Evolutionary conservation across 768 basidiomycete species (phyloP).

Genomic region (Pleurotus eryngii): DNA sequence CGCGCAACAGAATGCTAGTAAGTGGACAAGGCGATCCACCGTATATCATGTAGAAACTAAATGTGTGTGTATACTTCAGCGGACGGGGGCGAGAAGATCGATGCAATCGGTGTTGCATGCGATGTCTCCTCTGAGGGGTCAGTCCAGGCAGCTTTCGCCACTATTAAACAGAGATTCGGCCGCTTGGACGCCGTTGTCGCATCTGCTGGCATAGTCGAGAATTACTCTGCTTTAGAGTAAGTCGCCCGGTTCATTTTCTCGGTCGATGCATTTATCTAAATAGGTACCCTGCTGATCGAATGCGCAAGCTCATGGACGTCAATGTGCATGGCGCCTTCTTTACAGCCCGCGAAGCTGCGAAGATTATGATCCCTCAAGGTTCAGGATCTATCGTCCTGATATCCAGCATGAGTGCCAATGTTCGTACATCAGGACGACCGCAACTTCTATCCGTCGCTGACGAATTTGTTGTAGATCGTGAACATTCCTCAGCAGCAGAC

Average conservation of each 20-base stretch:
- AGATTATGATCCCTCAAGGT: slow-evolving; percentile 81
- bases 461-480: slow-evolving; percentile 52
- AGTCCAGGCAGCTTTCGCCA: slow-evolving; percentile 70
- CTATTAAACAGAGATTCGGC: slow-evolving; percentile 62
- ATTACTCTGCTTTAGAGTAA: slow-evolving; percentile 83
- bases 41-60: slow-evolving; percentile 1
- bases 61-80: slow-evolving; percentile 28
- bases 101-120: slow-evolving; percentile 75
- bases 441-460: slow-evolving; percentile 3
- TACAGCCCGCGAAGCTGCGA: slow-evolving; percentile 94
- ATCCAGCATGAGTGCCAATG: slow-evolving; percentile 88
- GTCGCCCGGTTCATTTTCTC: slow-evolving; percentile 17
- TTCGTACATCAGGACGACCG: slow-evolving; percentile 30
- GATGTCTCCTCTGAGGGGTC: slow-evolving; percentile 83
- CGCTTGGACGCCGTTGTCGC: slow-evolving; percentile 82
- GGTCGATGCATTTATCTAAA: neutral
- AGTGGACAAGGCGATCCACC: neutral
- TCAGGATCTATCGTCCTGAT: slow-evolving; percentile 84
- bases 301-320: slow-evolving; percentile 83
- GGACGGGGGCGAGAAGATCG: slow-evolving; percentile 50
- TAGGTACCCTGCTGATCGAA: slow-evolving; percentile 84
- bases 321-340: slow-evolving; percentile 94
- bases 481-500: slow-evolving; percentile 93
- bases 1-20: slow-evolving; percentile 47
- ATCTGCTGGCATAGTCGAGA: slow-evolving; percentile 91